These are phyloP conservation scores for Penicillium riverlandense DNA, from an alignment of 495 filamentous ascomycete species.

Conservation along the genomic window DNA sequence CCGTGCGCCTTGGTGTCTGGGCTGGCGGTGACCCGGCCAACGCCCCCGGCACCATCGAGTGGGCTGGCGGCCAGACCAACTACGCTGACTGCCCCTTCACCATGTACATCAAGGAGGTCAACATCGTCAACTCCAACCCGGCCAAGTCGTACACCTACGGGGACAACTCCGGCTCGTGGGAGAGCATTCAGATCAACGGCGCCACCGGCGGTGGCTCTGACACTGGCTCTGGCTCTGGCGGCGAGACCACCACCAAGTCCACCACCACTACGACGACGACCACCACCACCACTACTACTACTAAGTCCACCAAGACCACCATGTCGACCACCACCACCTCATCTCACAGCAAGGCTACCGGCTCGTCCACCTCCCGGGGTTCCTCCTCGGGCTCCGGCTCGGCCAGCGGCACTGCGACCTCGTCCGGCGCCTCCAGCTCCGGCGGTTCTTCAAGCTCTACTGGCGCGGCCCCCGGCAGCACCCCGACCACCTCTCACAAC, in stretches of 20 bases:
- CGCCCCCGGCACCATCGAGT: constrained; percentile 52
- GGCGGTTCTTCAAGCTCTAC: constrained; percentile 5
- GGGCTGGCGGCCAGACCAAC: constrained; percentile 75
- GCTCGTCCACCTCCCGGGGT: constrained; percentile 1
- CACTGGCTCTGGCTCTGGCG: background rate
- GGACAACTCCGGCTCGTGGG: constrained; percentile 57
- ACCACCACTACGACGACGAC: constrained; percentile 2
- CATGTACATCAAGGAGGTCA: constrained; percentile 65
- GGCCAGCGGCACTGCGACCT: too few species aligned
- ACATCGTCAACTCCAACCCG: constrained; percentile 21
- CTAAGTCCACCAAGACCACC: constrained; percentile 9
- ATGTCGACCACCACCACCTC: constrained; percentile 10
- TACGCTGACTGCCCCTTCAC: constrained; percentile 67
- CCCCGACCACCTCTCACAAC: constrained; percentile 14
- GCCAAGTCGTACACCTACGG: constrained; percentile 58
- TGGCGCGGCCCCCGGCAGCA: constrained; percentile 12
- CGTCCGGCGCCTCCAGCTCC: constrained; percentile 10
- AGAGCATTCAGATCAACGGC: constrained; percentile 59
- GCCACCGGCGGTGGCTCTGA: constrained; percentile 2
- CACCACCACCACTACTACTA: constrained; percentile 7
- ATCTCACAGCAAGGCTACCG: constrained; percentile 3
- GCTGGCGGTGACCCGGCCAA: constrained; percentile 73
- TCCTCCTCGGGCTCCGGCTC: constrained; percentile 8
- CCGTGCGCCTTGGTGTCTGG: constrained; percentile 82
- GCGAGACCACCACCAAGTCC: constrained; percentile 1